These are phyloP conservation scores for Melanogaster broomeanus DNA, from an alignment of 768 basidiomycete genomes.

Conservation along the genomic window DNA sequence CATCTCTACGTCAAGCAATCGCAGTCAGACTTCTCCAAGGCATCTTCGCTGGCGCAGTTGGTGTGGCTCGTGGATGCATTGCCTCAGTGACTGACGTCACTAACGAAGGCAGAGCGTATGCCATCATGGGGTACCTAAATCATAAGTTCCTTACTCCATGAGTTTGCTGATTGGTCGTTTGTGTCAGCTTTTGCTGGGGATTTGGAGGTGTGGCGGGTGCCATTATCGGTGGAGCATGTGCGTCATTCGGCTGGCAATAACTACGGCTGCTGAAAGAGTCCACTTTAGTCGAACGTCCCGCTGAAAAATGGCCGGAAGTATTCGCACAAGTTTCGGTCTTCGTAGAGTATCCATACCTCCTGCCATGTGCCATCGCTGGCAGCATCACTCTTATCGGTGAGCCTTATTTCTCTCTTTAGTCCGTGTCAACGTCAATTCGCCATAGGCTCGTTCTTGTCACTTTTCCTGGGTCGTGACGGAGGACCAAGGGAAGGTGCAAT, in stretches of 20 bases:
- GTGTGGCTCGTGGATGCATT: constrained; percentile 89
- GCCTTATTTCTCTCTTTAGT: constrained; percentile 8
- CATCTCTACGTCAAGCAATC: constrained; percentile 76
- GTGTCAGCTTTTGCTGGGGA: constrained; percentile 86
- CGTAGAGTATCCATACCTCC: constrained; percentile 82
- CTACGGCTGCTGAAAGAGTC: constrained; percentile 10
- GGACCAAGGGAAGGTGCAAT: constrained; percentile 88
- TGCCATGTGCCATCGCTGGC: constrained; percentile 82
- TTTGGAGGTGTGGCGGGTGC: constrained; percentile 93
- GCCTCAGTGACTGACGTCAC: constrained; percentile 85
- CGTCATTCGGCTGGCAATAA: constrained; percentile 31
- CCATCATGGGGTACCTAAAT: constrained; percentile 71
- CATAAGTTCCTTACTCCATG: constrained; percentile 1
- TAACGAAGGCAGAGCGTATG: constrained; percentile 95
- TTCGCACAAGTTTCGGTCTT: constrained; percentile 72
- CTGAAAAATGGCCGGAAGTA: constrained; percentile 78
- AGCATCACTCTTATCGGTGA: constrained; percentile 71
- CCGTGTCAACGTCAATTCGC: not conserved
- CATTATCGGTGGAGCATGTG: constrained; percentile 82
- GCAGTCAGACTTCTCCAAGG: constrained; percentile 88
- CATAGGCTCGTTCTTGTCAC: constrained; percentile 79
- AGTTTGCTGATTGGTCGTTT: not conserved
- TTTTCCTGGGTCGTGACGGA: constrained; percentile 90
- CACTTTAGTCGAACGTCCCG: constrained; percentile 74
- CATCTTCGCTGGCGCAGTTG: constrained; percentile 90